phyloP scores from a whole-genome alignment of 257 asterid genomes.

The Scutellaria minor region DNA sequence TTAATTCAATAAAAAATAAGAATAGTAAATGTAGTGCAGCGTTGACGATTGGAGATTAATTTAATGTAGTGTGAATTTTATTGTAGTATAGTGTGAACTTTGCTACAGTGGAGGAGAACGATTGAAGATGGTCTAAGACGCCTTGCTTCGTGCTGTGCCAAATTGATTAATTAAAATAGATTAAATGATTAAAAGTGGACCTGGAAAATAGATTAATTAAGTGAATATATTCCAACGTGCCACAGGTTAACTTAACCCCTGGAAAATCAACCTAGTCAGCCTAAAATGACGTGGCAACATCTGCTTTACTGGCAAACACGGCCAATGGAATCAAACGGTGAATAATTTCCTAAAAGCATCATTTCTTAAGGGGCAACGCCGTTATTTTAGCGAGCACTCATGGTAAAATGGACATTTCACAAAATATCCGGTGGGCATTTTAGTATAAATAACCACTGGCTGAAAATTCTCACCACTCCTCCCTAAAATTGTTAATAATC shows the following conservation, averaged over 20 bases:
- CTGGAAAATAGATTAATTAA: too few species aligned
- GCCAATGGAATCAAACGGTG: conserved; percentile 35
- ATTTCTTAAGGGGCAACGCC: conserved; percentile 38
- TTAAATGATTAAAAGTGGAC: too few species aligned
- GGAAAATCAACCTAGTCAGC: conserved; percentile 10
- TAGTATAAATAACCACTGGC: conserved; percentile 33
- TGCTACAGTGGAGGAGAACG: too few species aligned
- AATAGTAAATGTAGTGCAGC: too few species aligned
- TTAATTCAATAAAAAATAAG: too few species aligned
- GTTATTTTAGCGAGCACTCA: not conserved
- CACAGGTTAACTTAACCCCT: not conserved
- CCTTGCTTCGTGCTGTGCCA: too few species aligned
- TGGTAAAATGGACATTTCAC: conserved; percentile 30
- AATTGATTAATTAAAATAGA: too few species aligned
- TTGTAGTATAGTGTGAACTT: too few species aligned
- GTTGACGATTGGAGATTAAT: too few species aligned
- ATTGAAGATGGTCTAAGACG: too few species aligned
- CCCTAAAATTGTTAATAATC: conserved; percentile 18
- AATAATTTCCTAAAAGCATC: conserved; percentile 12
- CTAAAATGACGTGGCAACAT: conserved; percentile 34
- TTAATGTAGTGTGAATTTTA: too few species aligned
- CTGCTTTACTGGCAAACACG: conserved; percentile 27
- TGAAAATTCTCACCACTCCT: conserved; percentile 21
- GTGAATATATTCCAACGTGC: too few species aligned
- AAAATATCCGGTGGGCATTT: conserved; percentile 21